These are phyloP conservation scores for Paecilomyces formosus DNA, from an alignment of 2,329 filamentous ascomycete species.

Conservation along the genomic window DNA sequence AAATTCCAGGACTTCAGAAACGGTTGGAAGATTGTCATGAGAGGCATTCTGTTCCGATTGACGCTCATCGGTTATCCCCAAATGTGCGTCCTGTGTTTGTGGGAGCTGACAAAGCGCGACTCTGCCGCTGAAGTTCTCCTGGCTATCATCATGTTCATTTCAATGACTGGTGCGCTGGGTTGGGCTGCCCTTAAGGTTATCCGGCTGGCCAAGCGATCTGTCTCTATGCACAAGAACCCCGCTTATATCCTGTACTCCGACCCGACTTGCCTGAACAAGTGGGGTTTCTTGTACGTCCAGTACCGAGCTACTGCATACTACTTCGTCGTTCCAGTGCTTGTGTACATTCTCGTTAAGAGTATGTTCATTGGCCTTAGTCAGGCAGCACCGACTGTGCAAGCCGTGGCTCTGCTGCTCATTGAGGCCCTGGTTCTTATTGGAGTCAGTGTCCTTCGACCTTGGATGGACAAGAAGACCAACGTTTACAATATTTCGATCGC, in stretches of 20 bases:
- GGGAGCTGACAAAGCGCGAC: conserved; percentile 83
- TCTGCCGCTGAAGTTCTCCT: conserved; percentile 80
- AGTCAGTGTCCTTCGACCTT: conserved; percentile 75
- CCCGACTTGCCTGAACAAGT: conserved; percentile 89
- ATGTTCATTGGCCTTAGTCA: conserved; percentile 84
- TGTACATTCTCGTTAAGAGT: conserved; percentile 76
- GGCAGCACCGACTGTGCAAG: conserved; percentile 62
- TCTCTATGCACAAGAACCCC: conserved; percentile 88
- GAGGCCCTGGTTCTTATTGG: conserved; percentile 72
- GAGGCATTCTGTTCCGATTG: conserved; percentile 87
- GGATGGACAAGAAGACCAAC: conserved; percentile 99
- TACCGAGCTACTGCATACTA: conserved; percentile 95
- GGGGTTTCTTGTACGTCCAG: conserved; percentile 96
- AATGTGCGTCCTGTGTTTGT: conserved; percentile 82
- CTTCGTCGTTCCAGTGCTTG: conserved; percentile 74
- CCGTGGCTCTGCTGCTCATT: conserved; percentile 73
- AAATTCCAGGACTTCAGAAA: conserved; percentile 92
- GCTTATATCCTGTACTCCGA: conserved; percentile 97
- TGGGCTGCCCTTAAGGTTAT: conserved; percentile 92
- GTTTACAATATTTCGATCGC: conserved; percentile 92
- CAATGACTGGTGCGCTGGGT: conserved; percentile 66
- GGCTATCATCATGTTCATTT: conserved; percentile 81
- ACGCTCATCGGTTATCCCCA: conserved; percentile 87
- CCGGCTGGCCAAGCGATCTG: conserved; percentile 77
- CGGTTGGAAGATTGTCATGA: conserved; percentile 85